Conservation (phyloP, 2,329 filamentous ascomycete genomes). For the Pseudocercospora fuligena region DNA sequence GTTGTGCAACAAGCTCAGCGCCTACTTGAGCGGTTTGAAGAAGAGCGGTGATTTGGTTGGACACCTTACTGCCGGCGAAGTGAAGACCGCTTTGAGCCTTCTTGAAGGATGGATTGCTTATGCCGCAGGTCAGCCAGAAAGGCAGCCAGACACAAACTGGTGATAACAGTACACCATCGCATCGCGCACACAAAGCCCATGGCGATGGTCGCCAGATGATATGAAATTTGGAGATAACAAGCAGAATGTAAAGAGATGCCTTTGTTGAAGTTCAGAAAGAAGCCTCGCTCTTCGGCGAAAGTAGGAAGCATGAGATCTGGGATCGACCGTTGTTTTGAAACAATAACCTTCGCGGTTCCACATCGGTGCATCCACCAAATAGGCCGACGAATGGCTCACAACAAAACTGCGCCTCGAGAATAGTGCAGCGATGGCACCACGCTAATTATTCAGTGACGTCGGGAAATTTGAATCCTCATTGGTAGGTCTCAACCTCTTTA, state of each 20-base stretch:
- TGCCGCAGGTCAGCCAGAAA: too few species aligned
- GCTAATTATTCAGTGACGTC: background rate
- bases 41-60: background rate
- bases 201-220: background rate
- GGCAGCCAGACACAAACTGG: background rate
- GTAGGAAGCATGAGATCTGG: background rate
- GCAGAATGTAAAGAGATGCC: background rate
- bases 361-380: background rate
- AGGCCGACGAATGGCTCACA: slow-evolving; percentile 2
- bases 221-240: background rate
- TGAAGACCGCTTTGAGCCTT: background rate
- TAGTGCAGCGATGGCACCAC: slow-evolving; percentile 4
- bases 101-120: too few species aligned
- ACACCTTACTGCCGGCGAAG: background rate
- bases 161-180: too few species aligned
- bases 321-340: background rate
- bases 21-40: background rate
- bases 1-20: background rate
- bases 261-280: background rate
- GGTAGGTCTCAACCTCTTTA: background rate
- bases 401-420: background rate
- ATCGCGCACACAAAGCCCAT: background rate
- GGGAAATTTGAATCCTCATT: slow-evolving; percentile 1
- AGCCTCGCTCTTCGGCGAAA: background rate
- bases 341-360: slow-evolving; percentile 8